phyloP scores from a whole-genome alignment of 192 early-diverging fungal genomes.

The Backusella tuberculispora region DNA sequence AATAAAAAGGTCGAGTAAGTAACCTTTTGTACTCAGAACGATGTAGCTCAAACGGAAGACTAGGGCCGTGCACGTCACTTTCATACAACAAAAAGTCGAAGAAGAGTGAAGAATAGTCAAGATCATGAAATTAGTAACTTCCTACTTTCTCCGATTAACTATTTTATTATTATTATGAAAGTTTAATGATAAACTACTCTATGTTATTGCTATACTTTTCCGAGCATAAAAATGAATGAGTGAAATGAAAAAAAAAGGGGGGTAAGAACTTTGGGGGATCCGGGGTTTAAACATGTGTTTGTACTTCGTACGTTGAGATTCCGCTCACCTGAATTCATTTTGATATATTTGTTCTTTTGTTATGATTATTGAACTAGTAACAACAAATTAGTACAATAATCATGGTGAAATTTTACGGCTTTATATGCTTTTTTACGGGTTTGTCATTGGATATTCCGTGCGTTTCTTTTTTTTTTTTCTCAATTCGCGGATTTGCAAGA shows the following conservation, averaged over 20 bases:
- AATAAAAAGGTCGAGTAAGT: neutral
- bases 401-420: neutral
- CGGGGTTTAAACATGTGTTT: neutral
- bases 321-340: conserved; percentile 7
- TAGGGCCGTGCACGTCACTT: conserved; percentile 11
- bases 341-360: neutral
- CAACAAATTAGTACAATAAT: neutral
- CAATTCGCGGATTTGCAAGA: no score
- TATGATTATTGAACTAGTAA: neutral
- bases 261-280: neutral
- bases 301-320: neutral
- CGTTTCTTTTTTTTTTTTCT: no score
- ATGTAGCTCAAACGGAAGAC: conserved; percentile 6
- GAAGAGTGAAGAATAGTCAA: no score
- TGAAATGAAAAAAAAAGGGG: no score
- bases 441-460: no score
- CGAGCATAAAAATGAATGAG: no score
- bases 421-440: neutral
- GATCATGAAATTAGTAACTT: no score
- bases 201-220: no score
- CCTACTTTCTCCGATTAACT: no score
- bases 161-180: no score
- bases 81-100: neutral
- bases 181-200: no score
- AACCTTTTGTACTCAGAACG: neutral